These are phyloP conservation scores for Lipomyces sp. DNA, from an alignment of 805 yeast genomes.

Conservation along the genomic window DNA sequence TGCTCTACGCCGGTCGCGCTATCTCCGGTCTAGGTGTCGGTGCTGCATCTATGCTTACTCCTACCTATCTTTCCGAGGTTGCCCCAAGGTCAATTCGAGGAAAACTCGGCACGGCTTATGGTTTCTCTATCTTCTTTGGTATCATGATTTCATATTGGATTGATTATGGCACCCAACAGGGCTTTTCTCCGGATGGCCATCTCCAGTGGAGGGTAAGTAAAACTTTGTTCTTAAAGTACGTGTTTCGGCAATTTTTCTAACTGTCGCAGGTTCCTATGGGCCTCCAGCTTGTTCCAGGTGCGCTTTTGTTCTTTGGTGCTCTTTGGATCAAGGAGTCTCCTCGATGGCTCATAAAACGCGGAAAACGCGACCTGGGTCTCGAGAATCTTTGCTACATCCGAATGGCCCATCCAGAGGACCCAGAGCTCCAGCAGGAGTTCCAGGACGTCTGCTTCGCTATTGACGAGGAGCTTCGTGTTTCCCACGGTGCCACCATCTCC, in stretches of 20 bases:
- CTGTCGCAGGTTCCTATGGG: slow-evolving; percentile 48
- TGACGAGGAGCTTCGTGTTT: slow-evolving; percentile 24
- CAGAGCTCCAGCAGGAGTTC: slow-evolving; percentile 50
- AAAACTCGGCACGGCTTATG: slow-evolving; percentile 66
- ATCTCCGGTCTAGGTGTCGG: slow-evolving; percentile 77
- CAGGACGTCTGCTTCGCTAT: slow-evolving; percentile 39
- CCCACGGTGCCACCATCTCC: slow-evolving; percentile 27
- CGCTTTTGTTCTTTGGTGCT: slow-evolving; percentile 54
- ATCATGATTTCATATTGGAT: slow-evolving; percentile 57
- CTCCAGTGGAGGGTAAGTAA: slow-evolving; percentile 52
- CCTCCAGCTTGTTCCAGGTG: slow-evolving; percentile 37
- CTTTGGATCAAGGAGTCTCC: slow-evolving; percentile 66
- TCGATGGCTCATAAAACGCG: slow-evolving; percentile 65
- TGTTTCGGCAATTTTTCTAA: slow-evolving; percentile 57
- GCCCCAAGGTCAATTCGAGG: slow-evolving; percentile 47
- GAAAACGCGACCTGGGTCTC: slow-evolving; percentile 60
- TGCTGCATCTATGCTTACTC: slow-evolving; percentile 69
- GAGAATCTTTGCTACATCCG: slow-evolving; percentile 50
- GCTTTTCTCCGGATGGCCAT: slow-evolving; percentile 55
- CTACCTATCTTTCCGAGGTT: slow-evolving; percentile 60
- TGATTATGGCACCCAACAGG: slow-evolving; percentile 53
- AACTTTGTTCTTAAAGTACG: slow-evolving; percentile 54
- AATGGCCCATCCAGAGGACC: slow-evolving; percentile 48
- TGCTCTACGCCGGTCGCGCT: slow-evolving; percentile 56
- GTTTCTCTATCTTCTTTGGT: slow-evolving; percentile 57